Evolutionary conservation across 2,329 filamentous ascomycete species (phyloP), one percentile per base, ranked within the genome.

Genomic region (Fusarium lateritium): DNA sequence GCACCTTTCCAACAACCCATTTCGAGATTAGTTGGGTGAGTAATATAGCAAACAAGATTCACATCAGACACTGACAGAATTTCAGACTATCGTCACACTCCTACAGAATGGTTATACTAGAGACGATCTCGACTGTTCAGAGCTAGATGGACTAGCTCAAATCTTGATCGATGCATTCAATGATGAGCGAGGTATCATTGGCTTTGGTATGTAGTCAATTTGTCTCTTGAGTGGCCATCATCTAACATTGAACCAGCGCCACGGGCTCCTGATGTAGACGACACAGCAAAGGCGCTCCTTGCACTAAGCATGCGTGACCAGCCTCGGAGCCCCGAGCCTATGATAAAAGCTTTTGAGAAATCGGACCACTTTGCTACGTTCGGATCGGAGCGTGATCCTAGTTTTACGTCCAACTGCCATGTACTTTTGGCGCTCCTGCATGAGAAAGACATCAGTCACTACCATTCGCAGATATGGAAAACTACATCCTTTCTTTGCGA

Each of bases 21-120:
- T 59, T 59, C 7, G 49, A 59, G 7, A 46, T 40, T 6, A 59
- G 56, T 26, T 59, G 49, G 56, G 56, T 54, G 3, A 40, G 55
- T 38, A 1, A 6, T 17, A 2, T 26, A 2, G 1, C 7, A 6
- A 17, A 5, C 7, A 10, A 6, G 5, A 17, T 9, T 13, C 17
- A n/a, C 7, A 7, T 9, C 7, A 13, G 8, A 19, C 11, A 5
- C 46, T 58, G 6, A 52, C 4, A 2, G 8, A 17, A 0, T 2
- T 0, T 17, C 11, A 59, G 49, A 40, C 24, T 6, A 1, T 59
- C 4, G 56, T 49, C 0, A 54, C 56, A 4, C 42, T 54, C 7
- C 14, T 59, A 2, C 22, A 46, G 7, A 11, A 11, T 13, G 34
- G 49, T 4, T 59, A 40, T 13, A 13, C 49, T 0, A 1, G 14